These are phyloP conservation scores for Fraxinus americana DNA, from an alignment of 257 asterid species.

Conservation along the genomic window DNA sequence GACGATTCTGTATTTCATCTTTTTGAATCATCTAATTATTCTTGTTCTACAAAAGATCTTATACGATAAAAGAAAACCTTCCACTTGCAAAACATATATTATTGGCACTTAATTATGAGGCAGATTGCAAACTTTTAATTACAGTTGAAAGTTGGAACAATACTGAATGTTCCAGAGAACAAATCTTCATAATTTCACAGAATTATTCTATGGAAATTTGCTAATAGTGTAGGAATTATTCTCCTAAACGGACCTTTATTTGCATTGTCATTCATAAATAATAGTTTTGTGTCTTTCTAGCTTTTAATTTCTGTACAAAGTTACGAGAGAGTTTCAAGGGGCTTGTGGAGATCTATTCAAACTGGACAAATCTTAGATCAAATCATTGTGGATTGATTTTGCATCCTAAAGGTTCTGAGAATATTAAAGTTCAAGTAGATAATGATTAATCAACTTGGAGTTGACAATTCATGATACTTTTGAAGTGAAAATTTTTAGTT, in stretches of 20 bases:
- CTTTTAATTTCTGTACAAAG: neutral
- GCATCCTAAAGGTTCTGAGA: neutral
- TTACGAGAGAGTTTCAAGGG: neutral
- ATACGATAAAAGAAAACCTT: neutral
- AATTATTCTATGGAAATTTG: slow-evolving; percentile 8
- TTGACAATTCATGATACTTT: neutral
- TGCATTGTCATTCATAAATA: neutral
- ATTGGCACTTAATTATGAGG: neutral
- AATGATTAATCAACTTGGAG: slow-evolving; percentile 23
- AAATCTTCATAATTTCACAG: slow-evolving; percentile 8
- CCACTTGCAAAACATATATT: slow-evolving; percentile 17
- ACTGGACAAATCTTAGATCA: neutral
- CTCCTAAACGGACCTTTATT: neutral
- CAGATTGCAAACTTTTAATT: neutral
- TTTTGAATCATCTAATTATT: neutral
- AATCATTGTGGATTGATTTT: neutral
- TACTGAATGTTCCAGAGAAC: slow-evolving; percentile 1
- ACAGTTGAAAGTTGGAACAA: neutral
- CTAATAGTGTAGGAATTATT: neutral
- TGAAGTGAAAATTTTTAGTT: neutral
- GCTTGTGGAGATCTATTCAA: neutral
- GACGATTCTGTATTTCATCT: no score
- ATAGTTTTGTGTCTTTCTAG: neutral
- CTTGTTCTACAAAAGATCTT: neutral
- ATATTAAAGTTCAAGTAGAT: slow-evolving; percentile 23